phyloP scores from a whole-genome alignment of 2,329 filamentous ascomycete genomes.

The Polychaeton citri region DNA sequence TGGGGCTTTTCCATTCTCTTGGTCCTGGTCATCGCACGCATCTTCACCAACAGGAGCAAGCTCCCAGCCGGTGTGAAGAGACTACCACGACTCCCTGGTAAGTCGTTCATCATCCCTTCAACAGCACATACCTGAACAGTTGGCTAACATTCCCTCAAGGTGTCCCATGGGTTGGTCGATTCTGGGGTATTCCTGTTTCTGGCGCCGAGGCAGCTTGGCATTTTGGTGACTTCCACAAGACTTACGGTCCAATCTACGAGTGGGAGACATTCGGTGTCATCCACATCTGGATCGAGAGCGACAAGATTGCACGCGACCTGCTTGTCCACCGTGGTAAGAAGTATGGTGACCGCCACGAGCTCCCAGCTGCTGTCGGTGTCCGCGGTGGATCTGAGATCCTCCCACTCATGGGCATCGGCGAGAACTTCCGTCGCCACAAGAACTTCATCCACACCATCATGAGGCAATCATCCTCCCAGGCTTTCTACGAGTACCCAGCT shows the following conservation, averaged over 20 bases:
- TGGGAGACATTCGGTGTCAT: constrained; percentile 19
- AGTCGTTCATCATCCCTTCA: constrained; percentile 1
- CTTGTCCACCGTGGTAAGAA: constrained; percentile 19
- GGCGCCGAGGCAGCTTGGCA: constrained; percentile 22
- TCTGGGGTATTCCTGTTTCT: constrained; percentile 20
- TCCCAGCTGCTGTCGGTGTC: constrained; percentile 20
- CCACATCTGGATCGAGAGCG: constrained; percentile 23
- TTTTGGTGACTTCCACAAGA: constrained; percentile 22
- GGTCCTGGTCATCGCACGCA: constrained; percentile 4
- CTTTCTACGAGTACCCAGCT: constrained; percentile 20
- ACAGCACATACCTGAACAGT: not conserved
- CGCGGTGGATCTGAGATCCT: constrained; percentile 19
- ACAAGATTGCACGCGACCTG: constrained; percentile 22
- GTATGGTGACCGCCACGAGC: constrained; percentile 22
- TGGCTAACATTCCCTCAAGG: constrained; percentile 6
- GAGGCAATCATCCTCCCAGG: constrained; percentile 15
- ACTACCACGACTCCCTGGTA: constrained; percentile 12
- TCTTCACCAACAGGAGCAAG: constrained; percentile 7
- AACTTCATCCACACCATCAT: constrained; percentile 24
- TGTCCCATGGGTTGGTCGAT: constrained; percentile 19
- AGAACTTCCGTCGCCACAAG: constrained; percentile 13
- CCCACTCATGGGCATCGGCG: constrained; percentile 20
- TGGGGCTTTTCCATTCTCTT: constrained; percentile 5
- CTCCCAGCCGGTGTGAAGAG: constrained; percentile 12
- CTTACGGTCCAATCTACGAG: constrained; percentile 21